Evolutionary conservation across 139 green algal species (phyloP).

Genomic region (Eudorina sp.): DNA sequence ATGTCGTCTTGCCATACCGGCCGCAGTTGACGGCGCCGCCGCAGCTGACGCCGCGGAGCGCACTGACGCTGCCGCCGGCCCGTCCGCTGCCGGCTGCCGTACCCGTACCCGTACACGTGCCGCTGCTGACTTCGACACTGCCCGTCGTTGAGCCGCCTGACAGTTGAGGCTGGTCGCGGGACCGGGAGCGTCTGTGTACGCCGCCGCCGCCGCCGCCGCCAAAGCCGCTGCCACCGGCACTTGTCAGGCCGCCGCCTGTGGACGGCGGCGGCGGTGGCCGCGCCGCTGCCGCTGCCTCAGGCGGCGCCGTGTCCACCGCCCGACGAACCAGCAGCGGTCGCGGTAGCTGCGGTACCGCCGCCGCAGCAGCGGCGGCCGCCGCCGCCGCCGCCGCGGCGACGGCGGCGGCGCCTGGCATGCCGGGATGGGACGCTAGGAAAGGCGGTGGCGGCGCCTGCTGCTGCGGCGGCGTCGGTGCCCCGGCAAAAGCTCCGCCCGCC

Average conservation of each 20-base stretch:
- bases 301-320: not conserved
- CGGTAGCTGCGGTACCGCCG: constrained; percentile 8
- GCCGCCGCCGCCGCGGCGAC: too few relatives aligned
- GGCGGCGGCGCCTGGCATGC: too few relatives aligned
- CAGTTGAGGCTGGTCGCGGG: not conserved
- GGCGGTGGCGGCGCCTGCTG: too few relatives aligned
- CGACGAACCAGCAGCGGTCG: constrained; percentile 20
- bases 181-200: not conserved
- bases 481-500: too few relatives aligned
- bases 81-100: too few relatives aligned
- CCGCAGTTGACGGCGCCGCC: not conserved
- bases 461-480: too few relatives aligned
- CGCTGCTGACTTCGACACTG: constrained; percentile 35
- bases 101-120: not conserved
- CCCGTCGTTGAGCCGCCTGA: constrained; percentile 16
- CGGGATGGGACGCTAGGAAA: too few relatives aligned
- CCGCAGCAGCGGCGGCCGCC: not conserved
- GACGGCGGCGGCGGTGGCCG: too few relatives aligned
- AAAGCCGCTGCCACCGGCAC: not conserved
- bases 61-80: not conserved
- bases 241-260: not conserved
- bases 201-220: not conserved
- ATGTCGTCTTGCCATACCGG: not conserved
- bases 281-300: too few relatives aligned
- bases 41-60: too few relatives aligned